phyloP scores from a whole-genome alignment of 1,139 yeast genomes.

The Yamadazyma diospyri region DNA sequence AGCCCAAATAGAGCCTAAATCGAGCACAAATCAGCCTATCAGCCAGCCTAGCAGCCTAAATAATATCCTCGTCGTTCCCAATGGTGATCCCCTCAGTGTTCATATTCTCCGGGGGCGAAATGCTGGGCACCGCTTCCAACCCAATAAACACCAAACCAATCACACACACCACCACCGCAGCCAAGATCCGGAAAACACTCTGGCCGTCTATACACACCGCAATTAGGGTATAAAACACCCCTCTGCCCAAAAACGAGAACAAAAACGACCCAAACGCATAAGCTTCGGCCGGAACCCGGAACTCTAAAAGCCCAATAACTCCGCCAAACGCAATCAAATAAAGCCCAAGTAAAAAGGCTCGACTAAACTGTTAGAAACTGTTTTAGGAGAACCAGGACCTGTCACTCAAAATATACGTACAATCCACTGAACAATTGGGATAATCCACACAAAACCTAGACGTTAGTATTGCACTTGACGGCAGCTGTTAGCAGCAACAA shows the following conservation, averaged over 20 bases:
- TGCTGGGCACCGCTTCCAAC: conserved; percentile 67
- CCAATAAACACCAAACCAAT: conserved; percentile 58
- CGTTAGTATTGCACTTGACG: conserved; percentile 18
- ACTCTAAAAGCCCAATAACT: conserved; percentile 56
- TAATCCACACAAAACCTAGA: conserved; percentile 50
- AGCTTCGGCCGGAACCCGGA: conserved; percentile 64
- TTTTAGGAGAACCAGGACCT: neutral
- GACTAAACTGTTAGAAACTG: conserved; percentile 18
- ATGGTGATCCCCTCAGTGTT: conserved; percentile 48
- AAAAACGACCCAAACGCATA: conserved; percentile 74
- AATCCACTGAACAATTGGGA: conserved; percentile 58
- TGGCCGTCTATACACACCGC: conserved; percentile 63
- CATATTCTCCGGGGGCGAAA: conserved; percentile 76
- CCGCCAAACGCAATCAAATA: conserved; percentile 56
- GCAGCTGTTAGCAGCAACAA: neutral
- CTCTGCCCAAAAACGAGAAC: conserved; percentile 83
- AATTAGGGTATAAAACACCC: conserved; percentile 64
- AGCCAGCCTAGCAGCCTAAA: too few relatives aligned
- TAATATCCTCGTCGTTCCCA: conserved; percentile 44
- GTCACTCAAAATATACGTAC: conserved; percentile 30
- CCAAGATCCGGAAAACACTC: conserved; percentile 51
- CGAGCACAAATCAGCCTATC: too few relatives aligned
- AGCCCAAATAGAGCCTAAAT: too few relatives aligned
- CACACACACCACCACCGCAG: conserved; percentile 52
- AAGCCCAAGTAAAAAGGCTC: conserved; percentile 51